Percentiles rank a stretch among this genome's conserved stretches.
phyloP scores from a whole-genome alignment of 208 protist species.

The Acanthamoeba castellanii region DNA sequence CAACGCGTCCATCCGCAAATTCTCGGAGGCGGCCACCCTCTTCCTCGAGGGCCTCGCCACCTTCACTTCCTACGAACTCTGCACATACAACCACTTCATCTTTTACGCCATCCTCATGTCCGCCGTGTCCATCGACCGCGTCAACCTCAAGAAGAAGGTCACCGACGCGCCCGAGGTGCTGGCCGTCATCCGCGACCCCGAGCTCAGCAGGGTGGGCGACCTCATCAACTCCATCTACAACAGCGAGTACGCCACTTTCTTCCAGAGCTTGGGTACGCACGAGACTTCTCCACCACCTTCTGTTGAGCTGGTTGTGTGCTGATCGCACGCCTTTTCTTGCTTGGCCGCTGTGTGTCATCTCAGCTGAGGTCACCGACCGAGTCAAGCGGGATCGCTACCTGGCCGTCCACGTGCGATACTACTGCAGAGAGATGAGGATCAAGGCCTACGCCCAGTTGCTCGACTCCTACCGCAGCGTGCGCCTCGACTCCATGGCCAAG shows the following conservation, averaged over 20 bases:
- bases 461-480: conserved; percentile 98
- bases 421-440: conserved; percentile 97
- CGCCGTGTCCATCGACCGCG: conserved; percentile 93
- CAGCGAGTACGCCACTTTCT: conserved; percentile 96
- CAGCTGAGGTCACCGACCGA: conserved; percentile 93
- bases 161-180: conserved; percentile 90
- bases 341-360: too few species aligned
- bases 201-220: conserved; percentile 93
- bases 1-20: conserved; percentile 96
- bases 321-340: not conserved
- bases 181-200: conserved; percentile 89
- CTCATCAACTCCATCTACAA: conserved; percentile 96
- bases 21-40: conserved; percentile 94
- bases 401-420: conserved; percentile 95
- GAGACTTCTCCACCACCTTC: not conserved
- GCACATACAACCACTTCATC: conserved; percentile 88
- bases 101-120: conserved; percentile 95
- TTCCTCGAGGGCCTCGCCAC: conserved; percentile 97
- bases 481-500: conserved; percentile 95
- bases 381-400: conserved; percentile 95
- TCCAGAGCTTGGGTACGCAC: conserved; percentile 91
- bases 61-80: conserved; percentile 94
- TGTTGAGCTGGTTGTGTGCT: conserved; percentile 11
- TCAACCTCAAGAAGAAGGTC: conserved; percentile 90
- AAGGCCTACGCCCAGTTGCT: conserved; percentile 98